Conservation (phyloP, 495 filamentous ascomycete genomes). For the Penicillium egyptiacum region DNA sequence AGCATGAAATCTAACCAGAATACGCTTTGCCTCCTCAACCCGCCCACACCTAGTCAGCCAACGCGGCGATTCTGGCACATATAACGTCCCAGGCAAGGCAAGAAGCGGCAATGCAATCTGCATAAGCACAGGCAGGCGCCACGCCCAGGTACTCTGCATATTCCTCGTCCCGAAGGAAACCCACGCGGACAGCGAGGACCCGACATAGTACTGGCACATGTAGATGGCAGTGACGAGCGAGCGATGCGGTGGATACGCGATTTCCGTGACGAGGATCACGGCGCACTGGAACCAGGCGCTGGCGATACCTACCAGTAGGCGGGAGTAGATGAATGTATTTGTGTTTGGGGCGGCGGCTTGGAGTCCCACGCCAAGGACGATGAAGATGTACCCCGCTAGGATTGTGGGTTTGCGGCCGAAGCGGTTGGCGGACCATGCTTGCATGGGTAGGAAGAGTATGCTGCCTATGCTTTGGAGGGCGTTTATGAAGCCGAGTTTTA, state of each 20-base stretch:
- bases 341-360: slow-evolving; percentile 7
- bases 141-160: slow-evolving; percentile 39
- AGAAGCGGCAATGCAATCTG: slow-evolving; percentile 52
- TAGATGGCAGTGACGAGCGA: slow-evolving; percentile 59
- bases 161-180: slow-evolving; percentile 17
- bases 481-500: slow-evolving; percentile 26
- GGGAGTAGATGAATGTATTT: slow-evolving; percentile 6
- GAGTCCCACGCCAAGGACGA: slow-evolving; percentile 4
- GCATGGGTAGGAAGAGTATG: not conserved
- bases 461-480: slow-evolving; percentile 20
- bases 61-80: slow-evolving; percentile 31
- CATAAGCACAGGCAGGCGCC: slow-evolving; percentile 53
- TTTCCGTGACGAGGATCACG: slow-evolving; percentile 56
- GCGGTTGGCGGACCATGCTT: slow-evolving; percentile 11
- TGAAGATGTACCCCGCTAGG: slow-evolving; percentile 1
- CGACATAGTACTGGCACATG: slow-evolving; percentile 44
- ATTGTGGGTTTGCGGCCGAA: slow-evolving; percentile 12
- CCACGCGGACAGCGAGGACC: slow-evolving; percentile 47
- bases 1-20: slow-evolving; percentile 53
- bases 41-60: slow-evolving; percentile 46
- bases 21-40: slow-evolving; percentile 44
- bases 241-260: slow-evolving; percentile 61
- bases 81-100: slow-evolving; percentile 33
- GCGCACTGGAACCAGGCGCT: slow-evolving; percentile 51
- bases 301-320: slow-evolving; percentile 6